phyloP scores from a whole-genome alignment of 192 early-diverging fungal species.

The Funneliformis mosseae region DNA sequence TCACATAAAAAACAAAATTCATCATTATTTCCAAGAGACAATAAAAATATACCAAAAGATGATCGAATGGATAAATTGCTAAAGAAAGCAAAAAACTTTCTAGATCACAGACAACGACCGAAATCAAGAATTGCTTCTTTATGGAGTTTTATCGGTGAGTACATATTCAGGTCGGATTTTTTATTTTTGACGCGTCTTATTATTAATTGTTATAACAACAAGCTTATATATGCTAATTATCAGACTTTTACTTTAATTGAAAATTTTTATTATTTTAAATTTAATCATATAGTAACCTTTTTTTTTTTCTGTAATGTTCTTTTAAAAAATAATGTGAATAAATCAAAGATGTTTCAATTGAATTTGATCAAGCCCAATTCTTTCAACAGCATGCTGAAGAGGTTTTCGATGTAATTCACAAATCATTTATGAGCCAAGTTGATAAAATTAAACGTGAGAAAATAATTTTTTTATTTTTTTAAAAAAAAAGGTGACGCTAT shows the following conservation, averaged over 20 bases:
- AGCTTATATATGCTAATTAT: background rate
- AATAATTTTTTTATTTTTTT: background rate
- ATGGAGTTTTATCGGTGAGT: conserved; percentile 71
- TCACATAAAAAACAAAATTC: conserved; percentile 36
- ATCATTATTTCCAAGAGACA: conserved; percentile 38
- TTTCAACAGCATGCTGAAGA: conserved; percentile 75
- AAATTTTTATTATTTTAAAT: background rate
- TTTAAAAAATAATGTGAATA: background rate
- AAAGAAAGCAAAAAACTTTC: conserved; percentile 74
- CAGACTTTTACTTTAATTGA: background rate
- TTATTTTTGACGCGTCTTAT: background rate
- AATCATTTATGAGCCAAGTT: conserved; percentile 67
- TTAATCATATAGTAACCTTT: background rate
- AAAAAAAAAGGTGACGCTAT: background rate
- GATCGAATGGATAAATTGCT: conserved; percentile 61
- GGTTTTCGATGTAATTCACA: conserved; percentile 68
- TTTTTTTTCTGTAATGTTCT: conserved; percentile 2
- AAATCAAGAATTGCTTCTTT: conserved; percentile 69
- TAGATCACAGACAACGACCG: conserved; percentile 76
- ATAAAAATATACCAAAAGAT: conserved; percentile 36
- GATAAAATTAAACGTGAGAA: conserved; percentile 75
- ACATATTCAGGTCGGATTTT: background rate
- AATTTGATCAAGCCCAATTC: conserved; percentile 74
- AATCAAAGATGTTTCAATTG: conserved; percentile 60
- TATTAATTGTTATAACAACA: background rate